These are phyloP conservation scores for Calonectria hawksworthii DNA, from an alignment of 2,329 filamentous ascomycete genomes.

Conservation along the genomic window DNA sequence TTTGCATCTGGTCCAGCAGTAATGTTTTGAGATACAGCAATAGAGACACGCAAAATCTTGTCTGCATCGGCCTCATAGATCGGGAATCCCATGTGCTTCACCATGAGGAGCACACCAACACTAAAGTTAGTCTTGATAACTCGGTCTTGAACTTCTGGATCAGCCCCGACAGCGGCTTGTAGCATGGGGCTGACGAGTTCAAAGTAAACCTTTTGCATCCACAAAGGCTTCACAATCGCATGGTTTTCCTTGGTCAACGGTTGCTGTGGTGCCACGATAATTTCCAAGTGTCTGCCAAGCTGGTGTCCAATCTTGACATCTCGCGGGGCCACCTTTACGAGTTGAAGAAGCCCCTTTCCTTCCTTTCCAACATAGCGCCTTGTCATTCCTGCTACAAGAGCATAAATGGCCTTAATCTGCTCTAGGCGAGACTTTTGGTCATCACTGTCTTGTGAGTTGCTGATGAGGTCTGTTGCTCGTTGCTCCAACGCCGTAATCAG, in stretches of 20 bases:
- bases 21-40: conserved; percentile 61
- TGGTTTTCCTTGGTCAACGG: conserved; percentile 58
- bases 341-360: conserved; percentile 50
- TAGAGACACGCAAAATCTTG: conserved; percentile 62
- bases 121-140: conserved; percentile 57
- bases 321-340: conserved; percentile 53
- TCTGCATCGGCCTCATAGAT: conserved; percentile 67
- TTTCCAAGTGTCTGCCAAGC: conserved; percentile 59
- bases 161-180: conserved; percentile 52
- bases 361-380: conserved; percentile 55
- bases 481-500: conserved; percentile 48
- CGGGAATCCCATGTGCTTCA: conserved; percentile 63
- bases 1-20: conserved; percentile 59
- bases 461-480: conserved; percentile 39
- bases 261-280: conserved; percentile 57
- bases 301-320: conserved; percentile 52
- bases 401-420: conserved; percentile 51
- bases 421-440: conserved; percentile 34
- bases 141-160: conserved; percentile 47
- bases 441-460: conserved; percentile 27
- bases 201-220: conserved; percentile 65
- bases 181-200: conserved; percentile 62
- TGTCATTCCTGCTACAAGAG: conserved; percentile 55
- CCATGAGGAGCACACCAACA: conserved; percentile 62
- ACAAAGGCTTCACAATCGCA: conserved; percentile 60